These are phyloP conservation scores for Nicotiana knightiana DNA, from an alignment of 257 asterid genomes.

Conservation along the genomic window DNA sequence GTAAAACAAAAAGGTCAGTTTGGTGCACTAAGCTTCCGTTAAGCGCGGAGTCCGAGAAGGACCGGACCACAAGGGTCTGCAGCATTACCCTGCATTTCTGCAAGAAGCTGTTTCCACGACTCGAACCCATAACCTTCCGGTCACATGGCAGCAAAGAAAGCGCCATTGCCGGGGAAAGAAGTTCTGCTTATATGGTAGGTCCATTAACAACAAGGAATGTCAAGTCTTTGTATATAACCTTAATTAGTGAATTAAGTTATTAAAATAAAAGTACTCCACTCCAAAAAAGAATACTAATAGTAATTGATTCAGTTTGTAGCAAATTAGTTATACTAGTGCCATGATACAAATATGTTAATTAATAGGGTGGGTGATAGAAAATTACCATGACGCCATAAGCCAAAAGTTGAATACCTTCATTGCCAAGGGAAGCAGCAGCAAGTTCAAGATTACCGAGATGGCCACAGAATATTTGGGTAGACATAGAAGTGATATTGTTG, in stretches of 20 bases:
- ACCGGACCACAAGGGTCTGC: too few species aligned
- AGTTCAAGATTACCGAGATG: slow-evolving; percentile 37
- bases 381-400: slow-evolving; percentile 40
- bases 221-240: neutral
- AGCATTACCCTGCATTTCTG: too few species aligned
- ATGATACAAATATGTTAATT: neutral
- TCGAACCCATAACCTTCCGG: too few species aligned
- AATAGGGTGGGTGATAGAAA: neutral
- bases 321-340: neutral
- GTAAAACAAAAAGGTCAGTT: neutral
- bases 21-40: too few species aligned
- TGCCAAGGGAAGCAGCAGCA: slow-evolving; percentile 42
- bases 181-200: neutral
- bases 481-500: slow-evolving; percentile 34
- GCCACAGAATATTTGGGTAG: slow-evolving; percentile 42
- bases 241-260: neutral
- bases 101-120: too few species aligned
- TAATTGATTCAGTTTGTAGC: neutral
- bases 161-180: neutral
- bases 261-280: neutral
- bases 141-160: too few species aligned
- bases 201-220: neutral
- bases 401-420: slow-evolving; percentile 37
- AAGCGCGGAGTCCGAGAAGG: too few species aligned
- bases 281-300: neutral